phyloP scores from a whole-genome alignment of 805 yeast genomes.

The Candida golubevii region DNA sequence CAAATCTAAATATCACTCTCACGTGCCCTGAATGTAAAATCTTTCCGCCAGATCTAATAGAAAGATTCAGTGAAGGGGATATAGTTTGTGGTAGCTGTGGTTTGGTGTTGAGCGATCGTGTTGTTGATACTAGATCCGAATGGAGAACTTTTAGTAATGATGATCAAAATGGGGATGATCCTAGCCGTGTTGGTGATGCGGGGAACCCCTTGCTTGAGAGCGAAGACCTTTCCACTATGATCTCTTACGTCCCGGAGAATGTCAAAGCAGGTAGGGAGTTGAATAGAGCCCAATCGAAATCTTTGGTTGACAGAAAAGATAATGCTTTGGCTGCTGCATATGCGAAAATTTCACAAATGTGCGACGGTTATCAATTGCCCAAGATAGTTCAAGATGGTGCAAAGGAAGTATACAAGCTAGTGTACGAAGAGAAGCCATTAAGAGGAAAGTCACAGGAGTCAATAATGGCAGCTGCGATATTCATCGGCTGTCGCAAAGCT shows the following conservation, averaged over 20 bases:
- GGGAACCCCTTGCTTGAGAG: slow-evolving; percentile 88
- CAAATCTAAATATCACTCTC: slow-evolving; percentile 81
- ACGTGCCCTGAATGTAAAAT: slow-evolving; percentile 96
- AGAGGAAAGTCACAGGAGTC: slow-evolving; percentile 91
- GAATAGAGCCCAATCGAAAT: slow-evolving; percentile 82
- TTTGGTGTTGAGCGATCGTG: slow-evolving; percentile 81
- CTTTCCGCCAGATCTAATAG: slow-evolving; percentile 92
- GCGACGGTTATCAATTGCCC: slow-evolving; percentile 94
- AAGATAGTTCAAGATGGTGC: slow-evolving; percentile 96
- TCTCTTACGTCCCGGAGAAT: slow-evolving; percentile 82
- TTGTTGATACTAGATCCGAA: slow-evolving; percentile 93
- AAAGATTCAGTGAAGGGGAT: slow-evolving; percentile 95
- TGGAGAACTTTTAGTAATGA: slow-evolving; percentile 99
- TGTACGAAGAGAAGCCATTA: slow-evolving; percentile 78
- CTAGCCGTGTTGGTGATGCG: slow-evolving; percentile 99
- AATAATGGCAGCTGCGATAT: slow-evolving; percentile 94
- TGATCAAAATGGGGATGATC: slow-evolving; percentile 97
- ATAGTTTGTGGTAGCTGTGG: slow-evolving; percentile 99
- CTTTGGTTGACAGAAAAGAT: slow-evolving; percentile 82
- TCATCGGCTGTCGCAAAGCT: slow-evolving; percentile 92
- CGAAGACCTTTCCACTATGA: slow-evolving; percentile 87
- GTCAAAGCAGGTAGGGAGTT: slow-evolving; percentile 84
- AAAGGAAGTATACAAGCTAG: slow-evolving; percentile 89
- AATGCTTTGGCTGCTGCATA: slow-evolving; percentile 85
- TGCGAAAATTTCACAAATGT: slow-evolving; percentile 88